These are phyloP conservation scores for Xerocomellus amylosporus DNA, from an alignment of 768 basidiomycete genomes.

Conservation along the genomic window DNA sequence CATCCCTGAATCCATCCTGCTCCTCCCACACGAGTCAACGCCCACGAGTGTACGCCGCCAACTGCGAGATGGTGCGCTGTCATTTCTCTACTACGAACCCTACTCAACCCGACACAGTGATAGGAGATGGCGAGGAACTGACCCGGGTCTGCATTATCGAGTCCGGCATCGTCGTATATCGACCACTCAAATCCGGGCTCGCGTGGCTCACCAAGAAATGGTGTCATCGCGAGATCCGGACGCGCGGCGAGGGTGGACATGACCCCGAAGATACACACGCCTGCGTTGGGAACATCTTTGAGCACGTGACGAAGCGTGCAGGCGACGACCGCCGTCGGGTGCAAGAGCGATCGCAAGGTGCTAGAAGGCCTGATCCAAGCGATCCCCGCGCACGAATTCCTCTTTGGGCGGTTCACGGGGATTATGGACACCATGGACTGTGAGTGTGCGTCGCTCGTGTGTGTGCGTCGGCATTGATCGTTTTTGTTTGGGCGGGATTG, in stretches of 20 bases:
- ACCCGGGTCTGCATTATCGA: conserved; percentile 86
- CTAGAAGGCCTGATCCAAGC: conserved; percentile 61
- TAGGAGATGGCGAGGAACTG: conserved; percentile 87
- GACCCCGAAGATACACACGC: conserved; percentile 92
- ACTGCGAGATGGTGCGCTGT: conserved; percentile 73
- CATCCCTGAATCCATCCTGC: conserved; percentile 28
- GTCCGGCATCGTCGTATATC: conserved; percentile 78
- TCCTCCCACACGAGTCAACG: conserved; percentile 31
- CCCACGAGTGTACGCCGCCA: conserved; percentile 73
- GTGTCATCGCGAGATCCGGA: conserved; percentile 89
- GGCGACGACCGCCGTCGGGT: too few relatives aligned
- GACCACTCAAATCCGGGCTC: conserved; percentile 90
- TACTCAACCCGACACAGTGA: conserved; percentile 57
- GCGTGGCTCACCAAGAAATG: conserved; percentile 98
- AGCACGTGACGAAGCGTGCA: conserved; percentile 67
- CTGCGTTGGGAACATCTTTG: conserved; percentile 87
- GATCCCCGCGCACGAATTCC: conserved; percentile 68
- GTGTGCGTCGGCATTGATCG: not conserved
- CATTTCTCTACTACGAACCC: not conserved
- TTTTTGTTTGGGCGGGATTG: conserved; percentile 45
- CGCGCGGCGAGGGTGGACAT: conserved; percentile 79
- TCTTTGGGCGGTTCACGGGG: conserved; percentile 84
- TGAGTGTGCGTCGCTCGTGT: conserved; percentile 36
- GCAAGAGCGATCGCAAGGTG: conserved; percentile 79
- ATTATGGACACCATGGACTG: conserved; percentile 82